A percentile compares a stretch with the other conserved stretches of the same genome.
These are phyloP conservation scores for Saccharum spontaneum DNA, from an alignment of 176 grass and related monocot species.

Conservation along the genomic window DNA sequence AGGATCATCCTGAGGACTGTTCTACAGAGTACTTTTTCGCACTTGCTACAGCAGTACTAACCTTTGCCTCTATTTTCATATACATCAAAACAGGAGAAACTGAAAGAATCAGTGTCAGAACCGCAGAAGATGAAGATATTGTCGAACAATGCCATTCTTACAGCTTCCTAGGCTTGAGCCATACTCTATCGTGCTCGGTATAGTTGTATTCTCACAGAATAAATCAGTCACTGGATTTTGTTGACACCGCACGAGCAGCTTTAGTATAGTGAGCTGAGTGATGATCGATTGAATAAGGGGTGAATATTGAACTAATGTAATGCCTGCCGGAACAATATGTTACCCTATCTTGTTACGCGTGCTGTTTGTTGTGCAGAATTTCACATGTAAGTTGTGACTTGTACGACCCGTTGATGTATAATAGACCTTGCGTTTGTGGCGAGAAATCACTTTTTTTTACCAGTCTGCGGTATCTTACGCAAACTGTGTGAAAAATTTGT, in stretches of 20 bases:
- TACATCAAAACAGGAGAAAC: conserved; percentile 30
- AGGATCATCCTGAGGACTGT: neutral
- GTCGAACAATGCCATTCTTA: conserved; percentile 29
- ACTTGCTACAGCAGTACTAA: neutral
- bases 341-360: neutral
- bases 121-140: conserved; percentile 43
- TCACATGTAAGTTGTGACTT: neutral
- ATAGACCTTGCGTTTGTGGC: neutral
- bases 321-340: neutral
- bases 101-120: neutral
- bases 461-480: too few species aligned
- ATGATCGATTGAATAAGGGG: conserved; percentile 33
- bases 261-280: neutral
- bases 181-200: neutral
- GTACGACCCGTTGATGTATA: neutral
- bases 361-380: neutral
- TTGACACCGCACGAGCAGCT: neutral
- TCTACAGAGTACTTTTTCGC: neutral
- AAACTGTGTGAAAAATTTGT: too few species aligned
- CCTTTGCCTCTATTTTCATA: neutral
- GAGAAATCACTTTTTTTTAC: too few species aligned
- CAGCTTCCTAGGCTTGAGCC: conserved; percentile 14
- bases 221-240: neutral
- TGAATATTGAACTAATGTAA: neutral
- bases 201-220: neutral